phyloP scores from a whole-genome alignment of 345 rosid species.

The Garcia nutans region DNA sequence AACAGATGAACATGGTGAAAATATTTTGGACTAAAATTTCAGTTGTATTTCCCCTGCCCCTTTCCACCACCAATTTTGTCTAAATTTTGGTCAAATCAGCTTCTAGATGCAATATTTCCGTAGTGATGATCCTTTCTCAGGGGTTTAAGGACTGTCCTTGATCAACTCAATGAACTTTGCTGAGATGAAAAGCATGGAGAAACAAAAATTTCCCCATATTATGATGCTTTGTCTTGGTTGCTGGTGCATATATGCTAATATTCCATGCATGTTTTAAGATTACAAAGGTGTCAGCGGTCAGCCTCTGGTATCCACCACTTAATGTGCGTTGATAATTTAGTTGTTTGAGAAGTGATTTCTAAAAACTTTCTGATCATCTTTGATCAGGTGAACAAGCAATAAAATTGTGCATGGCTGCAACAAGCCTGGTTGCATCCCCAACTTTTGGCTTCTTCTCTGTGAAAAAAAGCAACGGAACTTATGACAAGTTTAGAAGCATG shows the following conservation, averaged over 20 bases:
- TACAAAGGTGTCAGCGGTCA: too few species aligned
- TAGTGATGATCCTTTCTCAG: too few species aligned
- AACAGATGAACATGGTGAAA: neutral
- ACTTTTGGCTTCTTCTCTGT: constrained; percentile 27
- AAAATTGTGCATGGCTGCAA: constrained; percentile 28
- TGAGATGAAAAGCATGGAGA: neutral
- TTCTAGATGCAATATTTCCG: too few species aligned
- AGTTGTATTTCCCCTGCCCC: neutral
- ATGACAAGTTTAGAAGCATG: constrained; percentile 5
- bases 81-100: too few species aligned
- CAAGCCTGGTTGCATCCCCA: constrained; percentile 42
- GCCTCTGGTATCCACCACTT: neutral
- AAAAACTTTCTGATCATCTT: neutral
- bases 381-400: constrained; percentile 15
- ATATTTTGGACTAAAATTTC: neutral
- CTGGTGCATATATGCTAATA: neutral
- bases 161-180: too few species aligned
- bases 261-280: neutral
- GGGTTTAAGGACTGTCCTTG: too few species aligned
- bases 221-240: neutral
- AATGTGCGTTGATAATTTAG: neutral
- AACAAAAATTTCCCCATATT: neutral
- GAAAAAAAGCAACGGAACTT: constrained; percentile 24
- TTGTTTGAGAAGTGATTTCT: neutral
- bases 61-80: too few species aligned